Base-by-base conservation (phyloP, 1,284 basidiomycete genomes). In the Blastosporella zonata region DNA sequence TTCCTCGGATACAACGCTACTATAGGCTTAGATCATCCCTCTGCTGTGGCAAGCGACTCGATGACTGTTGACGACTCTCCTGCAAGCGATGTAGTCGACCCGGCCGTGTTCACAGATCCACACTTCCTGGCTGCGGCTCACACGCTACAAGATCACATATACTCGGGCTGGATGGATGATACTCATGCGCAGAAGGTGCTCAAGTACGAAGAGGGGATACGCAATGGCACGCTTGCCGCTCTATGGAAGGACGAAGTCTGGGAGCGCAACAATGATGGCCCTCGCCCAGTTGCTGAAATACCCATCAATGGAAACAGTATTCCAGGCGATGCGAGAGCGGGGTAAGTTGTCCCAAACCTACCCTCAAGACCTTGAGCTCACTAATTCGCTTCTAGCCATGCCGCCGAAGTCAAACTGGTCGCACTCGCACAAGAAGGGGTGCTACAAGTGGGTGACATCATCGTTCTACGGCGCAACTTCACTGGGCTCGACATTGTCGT, bases 241-340 rank as follows among this genome's bases (percentile, higher is more conserved):
- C 68, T 77, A 18, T 82, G 79, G 79, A 83, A 83, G 58, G 81
- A 83, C 58, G 77, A 82, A 38, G 71, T 69, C 18, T 83, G 81
- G 81, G 72, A 74, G 49, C 71, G 75, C 6, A 73, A 77, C 22
- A 54, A 57, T 31, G 39, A 28, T 27, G 42, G 20, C 12, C 27
- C 37, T 17, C 43, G 25, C 10, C 49, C 23, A 9, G 31, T 21
- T 38, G 40, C 37, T 33, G n/a, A 6, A 18, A 8, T 33, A n/a
- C 22, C 35, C 55, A 59, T 45, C 17, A 45, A 55, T 31, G 48
- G 57, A 6, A 10, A 10, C 31, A 36, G 43, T 3, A 40, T 54
- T 34, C 44, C 27, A 25, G 52, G 23, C 27, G 49, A 33, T 36
- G 49, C 20, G 25, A 31, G 50, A 29, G 63, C 65, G 33, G 64